A percentile compares a stretch with the other conserved stretches of the same genome.
These are phyloP conservation scores for Penicillium sp. DNA, from an alignment of 2,329 filamentous ascomycete genomes.

Conservation along the genomic window DNA sequence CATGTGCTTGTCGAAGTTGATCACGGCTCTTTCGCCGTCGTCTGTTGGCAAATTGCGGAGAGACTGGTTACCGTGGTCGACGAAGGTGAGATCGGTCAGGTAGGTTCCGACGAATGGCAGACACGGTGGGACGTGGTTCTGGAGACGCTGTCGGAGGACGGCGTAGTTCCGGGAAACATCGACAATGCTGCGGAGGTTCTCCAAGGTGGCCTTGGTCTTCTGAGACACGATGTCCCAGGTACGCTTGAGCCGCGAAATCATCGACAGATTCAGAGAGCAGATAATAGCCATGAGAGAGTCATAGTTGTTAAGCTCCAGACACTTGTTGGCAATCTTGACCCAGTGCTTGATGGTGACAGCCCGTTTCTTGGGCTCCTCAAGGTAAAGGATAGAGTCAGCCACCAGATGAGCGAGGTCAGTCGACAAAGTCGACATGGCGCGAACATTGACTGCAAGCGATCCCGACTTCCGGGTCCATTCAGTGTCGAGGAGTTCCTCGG, in stretches of 20 bases:
- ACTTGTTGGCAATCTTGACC: constrained; percentile 90
- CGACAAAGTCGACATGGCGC: constrained; percentile 88
- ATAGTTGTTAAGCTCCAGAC: constrained; percentile 89
- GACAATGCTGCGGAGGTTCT: constrained; percentile 77
- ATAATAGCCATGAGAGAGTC: constrained; percentile 97
- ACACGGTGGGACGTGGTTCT: constrained; percentile 86
- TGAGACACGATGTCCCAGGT: constrained; percentile 89
- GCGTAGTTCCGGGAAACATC: constrained; percentile 92
- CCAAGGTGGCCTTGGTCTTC: constrained; percentile 79
- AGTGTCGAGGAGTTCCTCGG: constrained; percentile 85
- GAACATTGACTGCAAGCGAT: constrained; percentile 80
- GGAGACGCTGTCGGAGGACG: constrained; percentile 76
- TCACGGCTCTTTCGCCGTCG: constrained; percentile 70
- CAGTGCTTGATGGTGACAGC: constrained; percentile 93
- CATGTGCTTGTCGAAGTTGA: constrained; percentile 98
- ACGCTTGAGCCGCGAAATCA: constrained; percentile 80
- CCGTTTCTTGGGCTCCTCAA: constrained; percentile 89
- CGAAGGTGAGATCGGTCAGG: constrained; percentile 91
- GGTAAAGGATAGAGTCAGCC: constrained; percentile 84
- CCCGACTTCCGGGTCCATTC: constrained; percentile 92
- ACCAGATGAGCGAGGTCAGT: constrained; percentile 92
- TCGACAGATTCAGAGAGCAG: constrained; percentile 88
- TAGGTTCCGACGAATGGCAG: constrained; percentile 96
- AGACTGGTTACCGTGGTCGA: constrained; percentile 88
- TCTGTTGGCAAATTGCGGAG: constrained; percentile 73